A percentile compares a stretch with the other conserved stretches of the same genome.
phyloP scores from a whole-genome alignment of 768 basidiomycete species.

The Amanita rimosa region DNA sequence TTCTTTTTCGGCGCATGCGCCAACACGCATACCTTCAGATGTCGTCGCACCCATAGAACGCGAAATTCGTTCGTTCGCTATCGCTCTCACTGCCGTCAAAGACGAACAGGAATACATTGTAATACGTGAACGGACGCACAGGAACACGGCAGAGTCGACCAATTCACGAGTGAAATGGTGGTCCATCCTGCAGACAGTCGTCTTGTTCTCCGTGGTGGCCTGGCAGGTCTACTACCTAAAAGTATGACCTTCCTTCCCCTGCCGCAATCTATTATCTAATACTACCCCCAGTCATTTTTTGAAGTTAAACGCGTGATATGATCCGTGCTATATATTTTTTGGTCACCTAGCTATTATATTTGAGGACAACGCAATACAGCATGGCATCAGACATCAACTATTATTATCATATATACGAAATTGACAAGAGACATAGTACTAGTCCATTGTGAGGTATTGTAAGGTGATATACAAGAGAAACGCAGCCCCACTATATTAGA shows the following conservation, averaged over 20 bases:
- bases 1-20: background rate
- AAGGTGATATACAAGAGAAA: slow-evolving; percentile 1
- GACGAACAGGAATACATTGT: slow-evolving; percentile 99
- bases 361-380: background rate
- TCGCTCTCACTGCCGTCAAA: slow-evolving; percentile 80
- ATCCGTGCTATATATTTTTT: slow-evolving; percentile 10
- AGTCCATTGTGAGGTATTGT: background rate
- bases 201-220: slow-evolving; percentile 82
- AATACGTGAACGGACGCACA: slow-evolving; percentile 82
- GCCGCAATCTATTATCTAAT: slow-evolving; percentile 4
- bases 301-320: slow-evolving; percentile 86
- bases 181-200: slow-evolving; percentile 84
- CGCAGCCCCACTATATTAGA: background rate
- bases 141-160: slow-evolving; percentile 89
- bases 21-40: slow-evolving; percentile 26
- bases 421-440: background rate
- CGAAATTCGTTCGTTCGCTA: slow-evolving; percentile 80
- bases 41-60: slow-evolving; percentile 92
- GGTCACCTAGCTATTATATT: background rate
- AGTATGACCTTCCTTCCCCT: slow-evolving; percentile 27
- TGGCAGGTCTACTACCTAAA: slow-evolving; percentile 99
- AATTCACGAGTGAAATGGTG: slow-evolving; percentile 98
- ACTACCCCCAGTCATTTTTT: slow-evolving; percentile 58
- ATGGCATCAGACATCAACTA: background rate
- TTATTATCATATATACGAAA: background rate